A percentile compares a stretch with the other conserved stretches of the same genome.
Evolutionary conservation across 192 early-diverging fungal genomes (phyloP).

Genomic region (Podila clonocystis): DNA sequence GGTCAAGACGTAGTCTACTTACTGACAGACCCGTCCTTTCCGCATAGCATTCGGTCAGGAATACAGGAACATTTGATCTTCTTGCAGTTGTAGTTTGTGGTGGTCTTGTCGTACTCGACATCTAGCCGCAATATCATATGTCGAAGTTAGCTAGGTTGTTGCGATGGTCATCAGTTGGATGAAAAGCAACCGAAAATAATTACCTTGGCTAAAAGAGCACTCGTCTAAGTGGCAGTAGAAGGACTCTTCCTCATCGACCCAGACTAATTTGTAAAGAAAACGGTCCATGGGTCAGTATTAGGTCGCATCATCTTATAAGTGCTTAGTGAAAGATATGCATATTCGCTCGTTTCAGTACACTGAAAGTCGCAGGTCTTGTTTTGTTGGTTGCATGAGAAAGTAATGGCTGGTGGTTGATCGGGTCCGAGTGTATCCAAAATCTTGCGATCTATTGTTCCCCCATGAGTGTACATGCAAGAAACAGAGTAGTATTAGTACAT

Average conservation of each 20-base stretch:
- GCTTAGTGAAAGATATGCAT: too few relatives aligned
- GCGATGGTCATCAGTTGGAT: neutral
- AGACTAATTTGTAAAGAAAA: slow-evolving; percentile 56
- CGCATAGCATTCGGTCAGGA: slow-evolving; percentile 79
- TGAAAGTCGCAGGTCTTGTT: slow-evolving; percentile 71
- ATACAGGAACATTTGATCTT: slow-evolving; percentile 81
- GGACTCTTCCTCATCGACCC: slow-evolving; percentile 81
- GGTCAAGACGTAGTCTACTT: slow-evolving; percentile 1
- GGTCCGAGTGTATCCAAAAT: slow-evolving; percentile 61
- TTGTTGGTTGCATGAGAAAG: slow-evolving; percentile 69
- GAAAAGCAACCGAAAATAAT: neutral
- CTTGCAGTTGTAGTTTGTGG: slow-evolving; percentile 69
- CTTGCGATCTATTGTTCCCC: slow-evolving; percentile 50
- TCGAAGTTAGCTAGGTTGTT: neutral
- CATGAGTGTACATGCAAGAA: neutral
- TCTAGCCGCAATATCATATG: slow-evolving; percentile 9
- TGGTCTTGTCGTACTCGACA: slow-evolving; percentile 55
- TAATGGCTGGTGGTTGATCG: slow-evolving; percentile 71
- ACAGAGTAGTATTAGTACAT: neutral
- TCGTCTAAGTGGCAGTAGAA: slow-evolving; percentile 83
- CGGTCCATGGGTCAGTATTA: too few relatives aligned
- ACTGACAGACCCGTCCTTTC: slow-evolving; percentile 75
- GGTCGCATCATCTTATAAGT: too few relatives aligned
- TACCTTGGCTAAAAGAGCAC: slow-evolving; percentile 65
- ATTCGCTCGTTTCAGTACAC: slow-evolving; percentile 53